Base-by-base conservation (phyloP, 2,329 filamentous ascomycete species). In the Elsinoe batatas region DNA sequence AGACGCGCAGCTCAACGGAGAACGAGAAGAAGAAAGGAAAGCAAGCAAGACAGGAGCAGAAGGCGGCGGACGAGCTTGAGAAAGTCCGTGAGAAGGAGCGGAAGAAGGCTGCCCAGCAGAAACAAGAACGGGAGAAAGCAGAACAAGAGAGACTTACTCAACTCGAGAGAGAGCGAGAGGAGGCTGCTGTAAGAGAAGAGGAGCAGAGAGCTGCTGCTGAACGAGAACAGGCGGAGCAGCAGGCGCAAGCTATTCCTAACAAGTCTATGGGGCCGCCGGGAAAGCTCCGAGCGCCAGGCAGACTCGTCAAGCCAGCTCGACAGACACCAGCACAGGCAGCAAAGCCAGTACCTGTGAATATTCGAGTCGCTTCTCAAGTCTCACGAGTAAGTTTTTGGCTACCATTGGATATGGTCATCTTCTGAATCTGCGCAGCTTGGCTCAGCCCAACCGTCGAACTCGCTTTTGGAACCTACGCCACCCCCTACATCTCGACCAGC, bases 281-380 rank as follows among this genome's bases (percentile, higher is more conserved):
- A 15, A 70, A 68, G 58, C 58, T 70, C 17, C 60, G 65, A 43
- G 67, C 67, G 26, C 67, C 67, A 35, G 67, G 64, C 6, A 60
- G 67, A 54, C 60, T 67, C 22, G 60, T 64, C 36, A 61, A 62
- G 42, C 67, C 78, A 49, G 71, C 74, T 36, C 67, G 76, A 62
- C 61, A 79, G 79, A 60, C 75, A 68, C 49, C 77, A 74, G 64
- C 76, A 54, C 82, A 82, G 0, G 36, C 56, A 42, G 18, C 51
- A 0, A 88, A 83, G 66, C 82, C 84, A 58, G 80, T 80, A 1
- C 86, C 84, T 6, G 88, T 86, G 2, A 81, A 85, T 57, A 90
- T 86, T 63, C 80, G 80, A 57, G 84, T 88, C 58, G 86, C 68
- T 56, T 69, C 72, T 49, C 67, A 70, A 53, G 68, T 72, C 51